These are phyloP conservation scores for Cryptosporidium xiaoi DNA, from an alignment of 169 alveolate species.

Conservation along the genomic window DNA sequence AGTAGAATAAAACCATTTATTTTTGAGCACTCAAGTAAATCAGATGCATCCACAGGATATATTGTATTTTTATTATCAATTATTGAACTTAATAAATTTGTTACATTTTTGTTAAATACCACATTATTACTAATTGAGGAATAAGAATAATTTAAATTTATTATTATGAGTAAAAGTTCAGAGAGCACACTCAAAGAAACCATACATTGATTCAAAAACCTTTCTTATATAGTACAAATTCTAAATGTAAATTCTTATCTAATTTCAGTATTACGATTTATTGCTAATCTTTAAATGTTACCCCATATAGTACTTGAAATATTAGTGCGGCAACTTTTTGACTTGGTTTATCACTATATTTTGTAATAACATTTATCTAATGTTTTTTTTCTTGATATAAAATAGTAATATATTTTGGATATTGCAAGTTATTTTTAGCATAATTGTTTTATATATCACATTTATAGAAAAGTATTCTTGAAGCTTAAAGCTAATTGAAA, in stretches of 20 bases:
- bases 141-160: too few species aligned
- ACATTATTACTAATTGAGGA: background rate
- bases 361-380: too few species aligned
- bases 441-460: too few species aligned
- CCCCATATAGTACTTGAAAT: constrained; percentile 47
- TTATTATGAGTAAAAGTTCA: too few species aligned
- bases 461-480: too few species aligned
- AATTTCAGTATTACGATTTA: background rate
- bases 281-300: background rate
- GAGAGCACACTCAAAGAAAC: too few species aligned
- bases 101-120: background rate
- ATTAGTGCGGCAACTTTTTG: too few species aligned
- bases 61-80: background rate
- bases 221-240: too few species aligned
- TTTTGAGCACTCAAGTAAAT: constrained; percentile 65
- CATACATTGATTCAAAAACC: too few species aligned
- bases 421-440: too few species aligned
- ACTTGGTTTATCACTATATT: too few species aligned
- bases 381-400: too few species aligned
- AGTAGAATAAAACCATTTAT: constrained; percentile 7
- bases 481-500: background rate
- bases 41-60: constrained; percentile 65
- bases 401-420: background rate
- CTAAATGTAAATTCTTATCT: background rate
- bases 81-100: background rate